Percentiles rank a stretch among this genome's conserved stretches.
phyloP scores from a whole-genome alignment of 2,329 filamentous ascomycete genomes.

The Epichloe sibirici region DNA sequence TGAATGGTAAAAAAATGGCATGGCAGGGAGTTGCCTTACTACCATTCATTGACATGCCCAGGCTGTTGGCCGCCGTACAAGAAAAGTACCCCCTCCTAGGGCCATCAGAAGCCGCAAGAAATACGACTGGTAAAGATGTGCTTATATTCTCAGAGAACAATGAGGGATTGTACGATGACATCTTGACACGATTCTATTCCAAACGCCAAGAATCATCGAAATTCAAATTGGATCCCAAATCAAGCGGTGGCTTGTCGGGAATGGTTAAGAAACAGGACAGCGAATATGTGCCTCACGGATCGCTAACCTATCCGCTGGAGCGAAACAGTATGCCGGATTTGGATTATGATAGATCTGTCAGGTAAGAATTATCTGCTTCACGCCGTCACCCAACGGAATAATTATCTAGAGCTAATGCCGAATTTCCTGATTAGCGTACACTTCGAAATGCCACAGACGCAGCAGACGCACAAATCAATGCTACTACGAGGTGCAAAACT shows the following conservation, averaged over 20 bases:
- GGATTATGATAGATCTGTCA: constrained; percentile 77
- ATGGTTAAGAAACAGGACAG: constrained; percentile 68
- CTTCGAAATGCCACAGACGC: constrained; percentile 68
- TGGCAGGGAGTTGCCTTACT: constrained; percentile 94
- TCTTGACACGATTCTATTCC: constrained; percentile 78
- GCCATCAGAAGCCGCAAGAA: constrained; percentile 65
- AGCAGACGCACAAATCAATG: constrained; percentile 81
- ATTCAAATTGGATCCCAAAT: constrained; percentile 60
- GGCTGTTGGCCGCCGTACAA: constrained; percentile 69
- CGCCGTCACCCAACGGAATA: neutral
- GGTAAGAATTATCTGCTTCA: constrained; percentile 35
- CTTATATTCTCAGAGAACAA: constrained; percentile 77
- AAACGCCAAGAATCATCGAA: constrained; percentile 62
- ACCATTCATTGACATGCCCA: constrained; percentile 90
- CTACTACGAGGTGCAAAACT: constrained; percentile 73
- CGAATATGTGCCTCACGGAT: constrained; percentile 67
- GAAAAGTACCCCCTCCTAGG: constrained; percentile 71
- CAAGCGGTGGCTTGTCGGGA: constrained; percentile 69
- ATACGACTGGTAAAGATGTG: constrained; percentile 67
- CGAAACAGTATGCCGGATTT: constrained; percentile 60
- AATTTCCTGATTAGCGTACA: constrained; percentile 46
- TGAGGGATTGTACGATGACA: constrained; percentile 66
- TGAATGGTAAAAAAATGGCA: constrained; percentile 96
- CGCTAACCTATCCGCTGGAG: constrained; percentile 66
- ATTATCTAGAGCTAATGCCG: neutral